Conservation (phyloP, 257 asterid species). For the Ehretia macrophylla region DNA sequence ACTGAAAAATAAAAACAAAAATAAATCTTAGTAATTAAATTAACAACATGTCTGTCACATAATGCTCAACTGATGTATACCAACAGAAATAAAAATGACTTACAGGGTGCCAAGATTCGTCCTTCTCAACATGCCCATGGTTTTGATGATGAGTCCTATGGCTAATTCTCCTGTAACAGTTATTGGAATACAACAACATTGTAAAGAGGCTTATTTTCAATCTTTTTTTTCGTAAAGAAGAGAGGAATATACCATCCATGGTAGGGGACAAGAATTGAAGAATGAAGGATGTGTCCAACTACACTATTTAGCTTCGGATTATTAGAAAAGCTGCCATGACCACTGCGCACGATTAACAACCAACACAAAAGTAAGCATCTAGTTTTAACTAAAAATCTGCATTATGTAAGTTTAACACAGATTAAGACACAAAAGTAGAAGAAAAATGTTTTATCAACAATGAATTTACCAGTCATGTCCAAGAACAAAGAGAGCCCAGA, state of each 20-base stretch:
- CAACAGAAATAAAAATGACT: too few species aligned
- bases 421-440: neutral
- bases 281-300: constrained; percentile 88
- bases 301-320: constrained; percentile 75
- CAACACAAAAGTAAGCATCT: neutral
- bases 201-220: neutral
- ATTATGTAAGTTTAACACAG: too few species aligned
- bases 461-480: constrained; percentile 84
- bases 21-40: constrained; percentile 1
- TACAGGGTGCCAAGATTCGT: constrained; percentile 94
- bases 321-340: constrained; percentile 95
- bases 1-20: constrained; percentile 28
- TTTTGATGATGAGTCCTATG: constrained; percentile 97
- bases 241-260: constrained; percentile 81
- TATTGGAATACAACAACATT: neutral
- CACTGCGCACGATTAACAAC: constrained; percentile 65
- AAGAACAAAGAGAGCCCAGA: constrained; percentile 98
- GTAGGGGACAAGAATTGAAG: constrained; percentile 93
- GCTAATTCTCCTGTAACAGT: constrained; percentile 73
- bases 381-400: too few species aligned
- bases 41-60: too few species aligned
- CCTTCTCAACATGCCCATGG: constrained; percentile 97
- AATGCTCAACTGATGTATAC: too few species aligned
- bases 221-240: neutral
- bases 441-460: neutral